These are phyloP conservation scores for Fusarium sp. DNA, from an alignment of 2,329 filamentous ascomycete species.

Conservation along the genomic window DNA sequence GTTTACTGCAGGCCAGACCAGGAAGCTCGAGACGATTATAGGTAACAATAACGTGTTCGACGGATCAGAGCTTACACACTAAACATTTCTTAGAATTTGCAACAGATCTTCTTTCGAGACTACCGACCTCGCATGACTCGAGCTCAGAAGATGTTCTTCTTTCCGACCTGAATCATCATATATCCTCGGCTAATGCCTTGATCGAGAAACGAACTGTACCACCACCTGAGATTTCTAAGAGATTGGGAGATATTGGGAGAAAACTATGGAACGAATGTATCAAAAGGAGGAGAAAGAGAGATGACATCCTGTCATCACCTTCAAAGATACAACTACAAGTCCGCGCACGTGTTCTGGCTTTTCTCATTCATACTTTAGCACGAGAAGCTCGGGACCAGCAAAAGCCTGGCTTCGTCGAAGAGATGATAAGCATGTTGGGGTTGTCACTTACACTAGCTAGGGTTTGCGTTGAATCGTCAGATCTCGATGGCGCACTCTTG, in stretches of 20 bases:
- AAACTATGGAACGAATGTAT: constrained; percentile 76
- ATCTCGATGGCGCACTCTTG: constrained; percentile 69
- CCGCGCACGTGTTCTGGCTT: constrained; percentile 68
- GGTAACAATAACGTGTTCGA: constrained; percentile 24
- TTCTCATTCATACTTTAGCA: constrained; percentile 72
- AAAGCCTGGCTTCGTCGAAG: constrained; percentile 47
- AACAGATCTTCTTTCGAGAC: constrained; percentile 42
- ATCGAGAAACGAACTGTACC: constrained; percentile 1
- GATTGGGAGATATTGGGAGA: constrained; percentile 69
- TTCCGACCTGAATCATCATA: constrained; percentile 48
- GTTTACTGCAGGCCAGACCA: constrained; percentile 34
- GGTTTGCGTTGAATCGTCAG: constrained; percentile 60
- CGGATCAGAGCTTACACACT: background rate
- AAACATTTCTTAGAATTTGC: constrained; percentile 47
- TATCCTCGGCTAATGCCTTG: constrained; percentile 41
- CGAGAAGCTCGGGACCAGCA: constrained; percentile 53
- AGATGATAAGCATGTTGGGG: constrained; percentile 70
- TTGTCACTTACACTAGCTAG: constrained; percentile 76
- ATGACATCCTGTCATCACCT: constrained; percentile 35
- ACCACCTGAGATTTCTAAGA: constrained; percentile 39
- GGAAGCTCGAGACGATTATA: constrained; percentile 43
- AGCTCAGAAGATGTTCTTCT: constrained; percentile 58
- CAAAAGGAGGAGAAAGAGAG: constrained; percentile 56
- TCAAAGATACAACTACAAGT: constrained; percentile 51
- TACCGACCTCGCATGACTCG: constrained; percentile 42